Evolutionary conservation across 1,139 yeast species (phyloP).

Genomic region (Debaryomycetaceae sp.): DNA sequence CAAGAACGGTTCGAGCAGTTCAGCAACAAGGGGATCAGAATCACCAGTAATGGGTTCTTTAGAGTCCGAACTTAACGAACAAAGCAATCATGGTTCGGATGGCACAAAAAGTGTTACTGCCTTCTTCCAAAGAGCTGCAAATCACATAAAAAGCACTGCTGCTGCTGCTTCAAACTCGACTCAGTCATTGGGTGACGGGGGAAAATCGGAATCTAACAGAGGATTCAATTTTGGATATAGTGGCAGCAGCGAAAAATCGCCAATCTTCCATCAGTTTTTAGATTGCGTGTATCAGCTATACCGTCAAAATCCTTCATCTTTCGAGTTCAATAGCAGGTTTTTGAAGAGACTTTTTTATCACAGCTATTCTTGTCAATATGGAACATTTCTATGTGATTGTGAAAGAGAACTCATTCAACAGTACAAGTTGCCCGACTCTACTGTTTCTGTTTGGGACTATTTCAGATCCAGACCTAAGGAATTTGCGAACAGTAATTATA

Average conservation of each 20-base stretch:
- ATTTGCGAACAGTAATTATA: slow-evolving; percentile 55
- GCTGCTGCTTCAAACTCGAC: slow-evolving; percentile 18
- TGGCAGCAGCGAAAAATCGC: slow-evolving; percentile 60
- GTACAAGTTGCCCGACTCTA: slow-evolving; percentile 38
- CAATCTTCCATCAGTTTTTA: slow-evolving; percentile 88
- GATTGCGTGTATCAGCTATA: slow-evolving; percentile 83
- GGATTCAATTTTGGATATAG: slow-evolving; percentile 21
- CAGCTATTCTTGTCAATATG: slow-evolving; percentile 90
- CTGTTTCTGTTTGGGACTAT: slow-evolving; percentile 92
- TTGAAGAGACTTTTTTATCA: slow-evolving; percentile 81
- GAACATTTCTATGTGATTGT: slow-evolving; percentile 76
- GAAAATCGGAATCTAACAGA: background rate
- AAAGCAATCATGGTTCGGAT: background rate
- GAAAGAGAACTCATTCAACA: slow-evolving; percentile 53
- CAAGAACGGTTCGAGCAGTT: slow-evolving; percentile 7
- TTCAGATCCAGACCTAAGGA: slow-evolving; percentile 74
- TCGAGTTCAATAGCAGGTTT: slow-evolving; percentile 88
- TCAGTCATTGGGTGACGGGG: slow-evolving; percentile 9
- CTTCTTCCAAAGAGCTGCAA: slow-evolving; percentile 42
- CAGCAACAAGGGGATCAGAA: slow-evolving; percentile 1
- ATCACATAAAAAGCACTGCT: slow-evolving; percentile 40
- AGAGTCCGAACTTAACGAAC: background rate
- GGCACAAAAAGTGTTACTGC: slow-evolving; percentile 13
- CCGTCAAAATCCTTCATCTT: slow-evolving; percentile 65
- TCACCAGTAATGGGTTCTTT: background rate